These are phyloP conservation scores for Yamadazyma epiphylla DNA, from an alignment of 1,139 yeast species.

Conservation along the genomic window DNA sequence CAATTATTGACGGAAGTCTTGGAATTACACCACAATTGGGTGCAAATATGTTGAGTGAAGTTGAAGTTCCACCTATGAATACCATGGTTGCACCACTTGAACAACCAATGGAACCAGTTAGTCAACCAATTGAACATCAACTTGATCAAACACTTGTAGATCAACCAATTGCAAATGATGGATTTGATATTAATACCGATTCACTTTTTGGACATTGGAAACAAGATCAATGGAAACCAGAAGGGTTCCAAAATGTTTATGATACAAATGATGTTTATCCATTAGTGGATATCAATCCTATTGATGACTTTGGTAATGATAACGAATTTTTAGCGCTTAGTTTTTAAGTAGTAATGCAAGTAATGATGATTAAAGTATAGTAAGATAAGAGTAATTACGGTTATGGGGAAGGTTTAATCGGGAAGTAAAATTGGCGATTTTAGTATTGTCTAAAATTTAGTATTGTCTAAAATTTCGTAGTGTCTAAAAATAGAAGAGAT, in stretches of 20 bases:
- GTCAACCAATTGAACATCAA: background rate
- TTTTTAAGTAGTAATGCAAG: too few species aligned
- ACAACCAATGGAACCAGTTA: background rate
- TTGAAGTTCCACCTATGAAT: conserved; percentile 4
- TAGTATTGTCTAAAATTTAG: too few species aligned
- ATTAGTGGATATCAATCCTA: conserved; percentile 3
- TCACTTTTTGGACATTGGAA: background rate
- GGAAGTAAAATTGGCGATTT: too few species aligned
- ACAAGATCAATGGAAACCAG: too few species aligned
- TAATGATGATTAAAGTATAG: background rate
- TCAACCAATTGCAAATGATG: background rate
- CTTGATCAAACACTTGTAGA: background rate
- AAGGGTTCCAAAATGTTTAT: background rate
- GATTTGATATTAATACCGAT: background rate
- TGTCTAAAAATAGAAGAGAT: too few species aligned
- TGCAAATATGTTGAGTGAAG: conserved; percentile 4
- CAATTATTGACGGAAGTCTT: too few species aligned
- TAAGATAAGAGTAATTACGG: background rate
- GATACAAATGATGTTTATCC: conserved; percentile 1
- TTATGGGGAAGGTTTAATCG: too few species aligned
- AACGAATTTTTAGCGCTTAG: conserved; percentile 8
- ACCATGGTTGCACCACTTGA: background rate
- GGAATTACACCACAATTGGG: conserved; percentile 5
- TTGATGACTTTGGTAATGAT: conserved; percentile 6
- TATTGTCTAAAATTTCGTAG: too few species aligned